Evolutionary conservation across 2,329 filamentous ascomycete genomes (phyloP), one percentile per base, ranked within the genome.

Genomic region (Thelonectria discophora): DNA sequence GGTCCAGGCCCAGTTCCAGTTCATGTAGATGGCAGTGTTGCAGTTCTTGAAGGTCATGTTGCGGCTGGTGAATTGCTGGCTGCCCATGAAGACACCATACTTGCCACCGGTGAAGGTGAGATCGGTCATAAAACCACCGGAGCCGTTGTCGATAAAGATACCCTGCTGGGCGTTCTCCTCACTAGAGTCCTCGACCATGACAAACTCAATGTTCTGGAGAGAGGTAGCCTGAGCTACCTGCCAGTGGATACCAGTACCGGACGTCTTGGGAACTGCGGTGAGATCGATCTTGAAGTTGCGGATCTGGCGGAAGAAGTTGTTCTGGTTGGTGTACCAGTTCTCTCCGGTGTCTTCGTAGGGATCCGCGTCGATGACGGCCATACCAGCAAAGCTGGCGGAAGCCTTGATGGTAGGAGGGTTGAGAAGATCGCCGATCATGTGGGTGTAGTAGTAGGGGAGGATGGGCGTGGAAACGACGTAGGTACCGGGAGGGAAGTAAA

Each of bases 1-100:
- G 46, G 89, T 88, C 90, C 91, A 96, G 17, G 88, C 82, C 93
- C 93, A 97, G 80, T 94, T 92, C 93, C 93, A 97, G 82, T 93
- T 93, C 88, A 95, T 90, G 79, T 86, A 92, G 65, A 97, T 88
- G 64, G 91, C 93, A 2, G 92, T 96, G 73, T 92, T 85, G 81
- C 91, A 94, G 76, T 86, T 84, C 75, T 91, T 92, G 84, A 96
- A 96, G 37, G 85, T 90, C 74, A 95, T 73, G 78, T 96, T 95
- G 68, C 92, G 89, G 27, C 88, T 90, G 40, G 92, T 94, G 78
- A 94, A 95, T 78, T 97, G 93, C 79, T 97, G 93, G 78, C 89
- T 93, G 51, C 93, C 93, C 24, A 94, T 81, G 79, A 92, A 94
- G 68, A 89, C 88, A 56, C 93, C 92, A 67, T 89, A 88, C 67